Base-by-base conservation (phyloP, 371 early-diverging fungal genomes). In the Mortierella sp. region DNA sequence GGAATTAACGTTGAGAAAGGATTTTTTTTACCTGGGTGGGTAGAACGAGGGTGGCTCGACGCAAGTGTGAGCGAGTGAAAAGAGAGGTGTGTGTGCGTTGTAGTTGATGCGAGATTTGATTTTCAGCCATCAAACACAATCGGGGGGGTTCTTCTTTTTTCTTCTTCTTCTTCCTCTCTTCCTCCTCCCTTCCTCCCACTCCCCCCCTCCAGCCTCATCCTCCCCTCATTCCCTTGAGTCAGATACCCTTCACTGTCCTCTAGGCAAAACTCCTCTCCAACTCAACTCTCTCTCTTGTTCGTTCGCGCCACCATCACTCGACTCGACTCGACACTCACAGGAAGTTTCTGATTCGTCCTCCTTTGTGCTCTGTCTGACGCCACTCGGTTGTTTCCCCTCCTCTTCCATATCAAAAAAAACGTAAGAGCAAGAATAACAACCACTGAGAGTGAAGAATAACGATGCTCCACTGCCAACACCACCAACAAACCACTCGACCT, bases 181-280 rank as follows among this genome's bases (percentile, higher is more conserved):
- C 66, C 52, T 43, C 64, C 39, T 40, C 63, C 48, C 45, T 24
- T 68, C 66, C 53, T 39, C 48, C n/a, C 61, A 24, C 68, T 63
- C 44, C 31, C 50, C 68, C 70, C 63, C 58, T 29, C 63, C 74
- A 43, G 66, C 74, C 71, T 68, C 73, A 72, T 52, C 45, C n/a
- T 70, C 10, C 61, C 40, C 40, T 58, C 47, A 3, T 52, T 55
- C 68, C 45, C 39, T 37, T 37, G 61, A 40, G 43, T 26, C 66
- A 66, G 41, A 26, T 66, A 66, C 29, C 45, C 44, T 29, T 13
- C 40, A 43, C 31, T 61, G 61, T 61, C 31, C 44, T 66, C 66
- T 66, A 41, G 65, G 44, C 65, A 65, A 39, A 9, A 41, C 6
- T n/a, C 14, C 11, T 34, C 67, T 45, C 29, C 29, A 47, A 68